Percentiles rank a stretch among this genome's conserved stretches.
These are phyloP conservation scores for Croton laevigatus DNA, from an alignment of 441 rosid species.

Conservation along the genomic window DNA sequence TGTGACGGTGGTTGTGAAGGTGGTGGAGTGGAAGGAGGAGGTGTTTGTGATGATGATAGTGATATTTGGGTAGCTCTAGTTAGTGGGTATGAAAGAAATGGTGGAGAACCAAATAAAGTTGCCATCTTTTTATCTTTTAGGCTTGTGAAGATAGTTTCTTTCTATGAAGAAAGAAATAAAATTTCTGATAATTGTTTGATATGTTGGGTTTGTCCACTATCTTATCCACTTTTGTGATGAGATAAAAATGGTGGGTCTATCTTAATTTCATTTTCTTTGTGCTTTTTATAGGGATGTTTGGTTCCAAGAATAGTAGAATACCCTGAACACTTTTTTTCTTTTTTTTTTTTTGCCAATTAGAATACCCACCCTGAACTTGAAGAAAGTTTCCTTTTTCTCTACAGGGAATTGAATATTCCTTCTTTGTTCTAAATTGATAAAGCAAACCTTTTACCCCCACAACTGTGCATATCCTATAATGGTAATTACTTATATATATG, in stretches of 20 bases:
- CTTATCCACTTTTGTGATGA: conserved; percentile 30
- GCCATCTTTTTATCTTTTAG: conserved; percentile 38
- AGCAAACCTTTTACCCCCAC: too few species aligned
- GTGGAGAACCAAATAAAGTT: conserved; percentile 46
- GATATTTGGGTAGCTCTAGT: conserved; percentile 31
- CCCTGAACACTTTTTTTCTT: too few species aligned
- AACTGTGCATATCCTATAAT: too few species aligned
- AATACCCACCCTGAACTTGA: background rate
- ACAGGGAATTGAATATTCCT: background rate
- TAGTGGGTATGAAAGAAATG: conserved; percentile 48
- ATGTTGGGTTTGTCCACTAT: conserved; percentile 19
- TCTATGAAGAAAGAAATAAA: background rate
- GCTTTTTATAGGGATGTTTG: conserved; percentile 1
- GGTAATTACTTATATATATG: too few species aligned
- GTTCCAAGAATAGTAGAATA: background rate
- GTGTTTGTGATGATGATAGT: conserved; percentile 34
- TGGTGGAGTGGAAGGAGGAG: conserved; percentile 26
- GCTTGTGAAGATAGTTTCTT: conserved; percentile 1
- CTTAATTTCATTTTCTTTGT: background rate
- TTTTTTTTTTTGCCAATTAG: too few species aligned
- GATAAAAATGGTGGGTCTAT: conserved; percentile 8
- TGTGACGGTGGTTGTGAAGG: conserved; percentile 24
- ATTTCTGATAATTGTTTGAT: background rate
- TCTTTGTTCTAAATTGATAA: too few species aligned
- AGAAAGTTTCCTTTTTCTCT: background rate